Evolutionary conservation across 495 filamentous ascomycete genomes (phyloP), one percentile per base, ranked within the genome.

Genomic region (Penicillium ucsense): DNA sequence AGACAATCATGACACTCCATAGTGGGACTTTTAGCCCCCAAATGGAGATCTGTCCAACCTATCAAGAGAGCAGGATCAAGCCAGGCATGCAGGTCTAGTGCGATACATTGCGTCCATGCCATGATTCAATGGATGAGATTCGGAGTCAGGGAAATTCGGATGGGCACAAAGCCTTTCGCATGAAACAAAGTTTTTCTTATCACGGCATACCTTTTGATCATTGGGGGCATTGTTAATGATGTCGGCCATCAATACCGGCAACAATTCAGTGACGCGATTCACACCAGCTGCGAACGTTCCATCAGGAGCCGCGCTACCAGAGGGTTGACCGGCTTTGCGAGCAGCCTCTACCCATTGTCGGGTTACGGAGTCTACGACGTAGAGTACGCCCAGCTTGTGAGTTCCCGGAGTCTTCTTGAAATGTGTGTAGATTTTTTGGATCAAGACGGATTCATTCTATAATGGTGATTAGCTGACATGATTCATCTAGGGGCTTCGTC

Each of bases 351-450:
- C 80, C 89, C 94, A 98, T 71, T 90, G 88, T 70, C 92, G 86
- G 65, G 89, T 89, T 83, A 98, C 89, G 78, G 90, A 95, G 79
- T 98, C 94, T 94, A 98, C 88, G 73, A 97, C 89, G 83, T 98
- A 98, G 73, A 98, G 83, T 61, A 96, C 89, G 68, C 92, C 92
- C 73, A 98, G 76, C 73, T 98, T 98, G 79, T 97, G 90, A 62
- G 89, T 91, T 59, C 80, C 80, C 40, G 89, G 90, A 53, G 89
- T 83, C 72, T 89, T 95, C 69, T 94, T 95, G 83, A 96, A 94
- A 60, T 95, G 89, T 35, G 88, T 90, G 73, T 85, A 95, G 60
- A 98, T 82, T 62, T 95, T 96, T 61, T 94, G 88, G 60, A 97
- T 86, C 56, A 97, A 82, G 63, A 89, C 83, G 38, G 89, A 90